Evolutionary conservation across 495 filamentous ascomycete species (phyloP).

Genomic region (Venustampulla echinocandica): DNA sequence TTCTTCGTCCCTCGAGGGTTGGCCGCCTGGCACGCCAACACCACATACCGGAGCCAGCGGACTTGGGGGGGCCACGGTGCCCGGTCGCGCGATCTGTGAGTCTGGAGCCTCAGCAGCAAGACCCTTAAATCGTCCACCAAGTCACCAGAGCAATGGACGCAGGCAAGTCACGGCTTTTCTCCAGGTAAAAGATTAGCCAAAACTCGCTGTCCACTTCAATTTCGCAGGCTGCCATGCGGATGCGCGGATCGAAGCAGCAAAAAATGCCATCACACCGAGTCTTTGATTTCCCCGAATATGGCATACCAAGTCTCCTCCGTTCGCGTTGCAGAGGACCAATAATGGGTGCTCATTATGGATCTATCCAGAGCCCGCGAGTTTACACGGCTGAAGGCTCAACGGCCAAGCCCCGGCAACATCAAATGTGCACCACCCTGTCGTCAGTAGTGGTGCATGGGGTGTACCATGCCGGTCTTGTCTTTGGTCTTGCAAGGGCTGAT

Average conservation of each 20-base stretch:
- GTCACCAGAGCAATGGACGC: neutral
- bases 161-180: too few species aligned
- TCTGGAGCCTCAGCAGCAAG: constrained; percentile 14
- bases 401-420: too few species aligned
- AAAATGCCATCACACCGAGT: neutral
- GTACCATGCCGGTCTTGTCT: constrained; percentile 8
- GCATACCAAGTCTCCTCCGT: too few species aligned
- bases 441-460: constrained; percentile 1
- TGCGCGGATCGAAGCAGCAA: neutral
- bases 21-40: constrained; percentile 6
- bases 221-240: neutral
- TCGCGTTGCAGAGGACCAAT: too few species aligned
- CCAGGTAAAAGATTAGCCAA: neutral
- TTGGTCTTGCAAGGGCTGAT: constrained; percentile 4
- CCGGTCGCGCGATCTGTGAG: constrained; percentile 13
- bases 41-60: constrained; percentile 1
- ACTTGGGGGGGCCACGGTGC: constrained; percentile 4
- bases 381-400: too few species aligned
- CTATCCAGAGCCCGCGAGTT: too few species aligned
- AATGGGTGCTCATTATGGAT: too few species aligned
- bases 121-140: neutral
- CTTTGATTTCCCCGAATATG: too few species aligned
- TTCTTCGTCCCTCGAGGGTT: constrained; percentile 15
- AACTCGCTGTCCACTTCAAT: neutral
- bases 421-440: too few species aligned